These are phyloP conservation scores for Claviceps cyperi DNA, from an alignment of 2,329 filamentous ascomycete species.

Conservation along the genomic window DNA sequence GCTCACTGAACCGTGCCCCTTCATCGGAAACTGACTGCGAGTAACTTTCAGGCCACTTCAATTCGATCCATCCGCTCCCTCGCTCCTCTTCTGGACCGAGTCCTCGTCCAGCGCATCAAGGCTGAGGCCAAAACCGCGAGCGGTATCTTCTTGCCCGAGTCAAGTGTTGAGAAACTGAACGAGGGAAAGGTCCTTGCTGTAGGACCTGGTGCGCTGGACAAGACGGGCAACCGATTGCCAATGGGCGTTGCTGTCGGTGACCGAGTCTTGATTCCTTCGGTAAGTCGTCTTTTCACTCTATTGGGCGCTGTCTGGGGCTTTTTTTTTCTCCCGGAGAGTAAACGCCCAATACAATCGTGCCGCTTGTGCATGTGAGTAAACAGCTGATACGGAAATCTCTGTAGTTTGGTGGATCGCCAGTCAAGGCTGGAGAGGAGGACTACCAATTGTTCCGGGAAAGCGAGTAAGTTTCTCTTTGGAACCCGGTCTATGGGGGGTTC, in stretches of 20 bases:
- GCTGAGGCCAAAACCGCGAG: conserved; percentile 90
- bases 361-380: no score
- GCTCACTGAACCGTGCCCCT: no score
- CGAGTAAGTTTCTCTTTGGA: conserved; percentile 56
- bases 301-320: neutral
- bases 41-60: conserved; percentile 42
- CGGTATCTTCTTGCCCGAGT: conserved; percentile 96
- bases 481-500: neutral
- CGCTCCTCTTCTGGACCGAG: conserved; percentile 89
- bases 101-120: conserved; percentile 96
- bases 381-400: neutral
- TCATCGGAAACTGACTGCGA: neutral
- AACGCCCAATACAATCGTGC: no score
- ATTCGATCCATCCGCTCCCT: conserved; percentile 94
- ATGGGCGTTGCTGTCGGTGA: conserved; percentile 77
- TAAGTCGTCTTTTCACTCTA: conserved; percentile 27
- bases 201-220: conserved; percentile 75
- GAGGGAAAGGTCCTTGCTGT: conserved; percentile 94
- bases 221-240: conserved; percentile 73
- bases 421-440: conserved; percentile 97
- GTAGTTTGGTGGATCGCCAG: conserved; percentile 80
- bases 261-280: conserved; percentile 89
- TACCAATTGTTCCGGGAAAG: conserved; percentile 92
- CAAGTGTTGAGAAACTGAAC: conserved; percentile 93
- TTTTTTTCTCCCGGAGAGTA: neutral